These are phyloP conservation scores for Logfia minima DNA, from an alignment of 129 eudicot genomes.

Conservation along the genomic window DNA sequence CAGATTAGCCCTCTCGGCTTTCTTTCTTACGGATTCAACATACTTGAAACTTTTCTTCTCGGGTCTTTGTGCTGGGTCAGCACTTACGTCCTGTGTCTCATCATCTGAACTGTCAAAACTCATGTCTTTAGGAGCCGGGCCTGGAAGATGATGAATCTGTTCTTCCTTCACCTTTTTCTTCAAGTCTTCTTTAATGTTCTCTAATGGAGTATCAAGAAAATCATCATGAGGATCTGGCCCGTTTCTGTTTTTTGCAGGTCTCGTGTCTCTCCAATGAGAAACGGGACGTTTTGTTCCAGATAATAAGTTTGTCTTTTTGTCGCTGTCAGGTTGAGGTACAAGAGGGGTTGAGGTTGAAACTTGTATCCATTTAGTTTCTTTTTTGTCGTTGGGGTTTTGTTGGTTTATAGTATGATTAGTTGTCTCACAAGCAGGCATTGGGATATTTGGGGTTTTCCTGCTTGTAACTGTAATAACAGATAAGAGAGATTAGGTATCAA, in stretches of 20 bases:
- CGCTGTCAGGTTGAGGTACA: conserved; percentile 34
- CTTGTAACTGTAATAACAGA: conserved; percentile 38
- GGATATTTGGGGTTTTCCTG: conserved; percentile 31
- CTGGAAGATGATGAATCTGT: conserved; percentile 39
- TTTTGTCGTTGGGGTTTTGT: conserved; percentile 40
- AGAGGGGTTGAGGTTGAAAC: conserved; percentile 34
- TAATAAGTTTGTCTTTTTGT: conserved; percentile 38
- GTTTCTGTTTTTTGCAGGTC: conserved; percentile 74
- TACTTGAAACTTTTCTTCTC: conserved; percentile 65
- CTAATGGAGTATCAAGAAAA: conserved; percentile 87
- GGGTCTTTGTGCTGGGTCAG: conserved; percentile 34
- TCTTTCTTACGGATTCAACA: conserved; percentile 89
- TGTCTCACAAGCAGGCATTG: conserved; percentile 35
- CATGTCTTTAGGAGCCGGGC: conserved; percentile 51
- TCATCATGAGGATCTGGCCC: conserved; percentile 91
- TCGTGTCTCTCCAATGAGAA: conserved; percentile 87
- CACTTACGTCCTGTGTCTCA: conserved; percentile 66
- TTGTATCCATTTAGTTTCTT: conserved; percentile 31
- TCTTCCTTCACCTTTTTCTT: conserved; percentile 53
- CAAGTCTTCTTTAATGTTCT: conserved; percentile 61
- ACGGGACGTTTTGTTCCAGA: conserved; percentile 81
- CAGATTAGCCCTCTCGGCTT: conserved; percentile 71
- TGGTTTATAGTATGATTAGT: conserved; percentile 35
- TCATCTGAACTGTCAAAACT: conserved; percentile 63
- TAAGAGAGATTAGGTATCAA: background rate